Conservation (phyloP, 306 rosid genomes). For the Crotalaria pallida region DNA sequence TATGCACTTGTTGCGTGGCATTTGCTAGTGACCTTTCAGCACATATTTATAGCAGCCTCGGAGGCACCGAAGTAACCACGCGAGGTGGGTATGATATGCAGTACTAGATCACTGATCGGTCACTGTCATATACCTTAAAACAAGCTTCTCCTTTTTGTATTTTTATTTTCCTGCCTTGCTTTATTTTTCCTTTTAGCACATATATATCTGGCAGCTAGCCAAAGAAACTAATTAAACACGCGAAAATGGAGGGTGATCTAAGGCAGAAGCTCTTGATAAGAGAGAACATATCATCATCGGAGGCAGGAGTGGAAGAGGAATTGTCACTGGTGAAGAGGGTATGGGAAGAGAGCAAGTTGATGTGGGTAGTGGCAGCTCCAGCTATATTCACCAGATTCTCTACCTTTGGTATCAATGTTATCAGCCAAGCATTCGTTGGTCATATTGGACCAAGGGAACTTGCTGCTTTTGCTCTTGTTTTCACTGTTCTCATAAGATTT, state of each 20-base stretch:
- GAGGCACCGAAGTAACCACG: too few species aligned
- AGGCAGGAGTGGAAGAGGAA: constrained; percentile 5
- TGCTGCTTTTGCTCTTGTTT: constrained; percentile 48
- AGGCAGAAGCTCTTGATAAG: constrained; percentile 17
- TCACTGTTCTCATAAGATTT: constrained; percentile 43
- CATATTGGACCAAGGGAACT: constrained; percentile 43
- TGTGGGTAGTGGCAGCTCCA: constrained; percentile 58
- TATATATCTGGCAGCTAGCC: too few species aligned
- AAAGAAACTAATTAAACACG: too few species aligned
- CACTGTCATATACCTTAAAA: too few species aligned
- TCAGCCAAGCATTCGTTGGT: constrained; percentile 49
- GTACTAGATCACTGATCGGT: too few species aligned
- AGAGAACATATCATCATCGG: not conserved
- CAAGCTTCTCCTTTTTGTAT: too few species aligned
- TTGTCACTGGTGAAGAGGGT: constrained; percentile 17
- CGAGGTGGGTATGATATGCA: too few species aligned
- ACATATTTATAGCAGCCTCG: too few species aligned
- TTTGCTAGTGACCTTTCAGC: too few species aligned
- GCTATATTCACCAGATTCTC: constrained; percentile 42
- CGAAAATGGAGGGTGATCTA: constrained; percentile 19
- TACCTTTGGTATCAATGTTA: constrained; percentile 44
- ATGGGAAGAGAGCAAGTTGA: constrained; percentile 34
- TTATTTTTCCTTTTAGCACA: too few species aligned
- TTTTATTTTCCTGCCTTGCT: too few species aligned
- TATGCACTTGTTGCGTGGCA: too few species aligned